Percentiles rank a stretch among this genome's conserved stretches.
Conservation (phyloP, 208 protist genomes). For the Leishmania amazonensis region DNA sequence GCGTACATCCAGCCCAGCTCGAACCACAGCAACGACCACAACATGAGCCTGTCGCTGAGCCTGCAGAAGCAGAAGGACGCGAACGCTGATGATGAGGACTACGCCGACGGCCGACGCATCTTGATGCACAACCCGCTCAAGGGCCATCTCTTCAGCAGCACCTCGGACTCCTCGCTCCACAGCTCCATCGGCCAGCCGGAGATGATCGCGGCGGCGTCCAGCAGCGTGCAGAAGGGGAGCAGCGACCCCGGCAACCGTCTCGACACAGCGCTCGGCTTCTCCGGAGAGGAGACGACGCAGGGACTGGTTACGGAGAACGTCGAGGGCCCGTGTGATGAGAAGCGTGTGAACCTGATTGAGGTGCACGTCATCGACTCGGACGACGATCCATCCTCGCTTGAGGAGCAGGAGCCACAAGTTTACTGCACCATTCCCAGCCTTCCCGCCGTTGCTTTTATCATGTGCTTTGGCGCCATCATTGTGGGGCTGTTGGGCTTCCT, state of each 20-base stretch:
- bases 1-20: conserved; percentile 25
- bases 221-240: conserved; percentile 16
- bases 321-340: conserved; percentile 21
- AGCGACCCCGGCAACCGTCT: conserved; percentile 12
- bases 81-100: conserved; percentile 20
- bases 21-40: conserved; percentile 21
- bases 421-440: conserved; percentile 45
- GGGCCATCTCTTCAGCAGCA: conserved; percentile 22
- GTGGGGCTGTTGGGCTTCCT: conserved; percentile 61
- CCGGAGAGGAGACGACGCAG: conserved; percentile 18
- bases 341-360: conserved; percentile 27
- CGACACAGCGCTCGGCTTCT: conserved; percentile 7
- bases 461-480: conserved; percentile 52
- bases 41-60: conserved; percentile 17
- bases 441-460: conserved; percentile 45
- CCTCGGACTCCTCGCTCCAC: conserved; percentile 25
- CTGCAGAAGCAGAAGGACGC: conserved; percentile 14
- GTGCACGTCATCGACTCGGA: conserved; percentile 31
- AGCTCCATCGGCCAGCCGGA: conserved; percentile 8
- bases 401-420: conserved; percentile 22
- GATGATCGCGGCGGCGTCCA: conserved; percentile 5
- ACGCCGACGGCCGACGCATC: conserved; percentile 21
- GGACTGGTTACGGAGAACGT: conserved; percentile 17
- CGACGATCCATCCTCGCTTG: conserved; percentile 18
- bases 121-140: conserved; percentile 37